Evolutionary conservation across 2,329 filamentous ascomycete genomes (phyloP).

Genomic region (Cytospora piceicola): DNA sequence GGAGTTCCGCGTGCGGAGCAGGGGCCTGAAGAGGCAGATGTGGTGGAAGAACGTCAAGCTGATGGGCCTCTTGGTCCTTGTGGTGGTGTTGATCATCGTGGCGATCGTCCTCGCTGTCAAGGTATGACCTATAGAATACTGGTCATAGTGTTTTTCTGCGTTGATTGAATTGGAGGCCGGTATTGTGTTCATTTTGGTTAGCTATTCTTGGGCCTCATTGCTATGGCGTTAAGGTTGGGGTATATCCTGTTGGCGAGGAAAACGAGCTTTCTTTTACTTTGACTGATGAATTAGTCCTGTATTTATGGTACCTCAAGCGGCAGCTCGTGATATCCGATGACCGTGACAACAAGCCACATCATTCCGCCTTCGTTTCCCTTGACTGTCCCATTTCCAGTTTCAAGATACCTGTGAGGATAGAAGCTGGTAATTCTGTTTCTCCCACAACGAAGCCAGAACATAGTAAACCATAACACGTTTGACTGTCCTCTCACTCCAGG

Average conservation of each 20-base stretch:
- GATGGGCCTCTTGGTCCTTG: conserved; percentile 77
- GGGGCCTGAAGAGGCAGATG: conserved; percentile 88
- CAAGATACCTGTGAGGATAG: background rate
- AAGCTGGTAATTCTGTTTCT: background rate
- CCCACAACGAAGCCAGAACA: background rate
- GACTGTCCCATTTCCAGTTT: background rate
- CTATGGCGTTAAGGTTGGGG: conserved; percentile 24
- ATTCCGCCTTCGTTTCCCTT: background rate
- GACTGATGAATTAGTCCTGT: conserved; percentile 15
- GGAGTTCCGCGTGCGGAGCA: conserved; percentile 87
- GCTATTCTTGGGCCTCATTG: background rate
- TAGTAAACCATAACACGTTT: background rate
- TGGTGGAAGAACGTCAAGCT: conserved; percentile 99
- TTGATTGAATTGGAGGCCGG: background rate
- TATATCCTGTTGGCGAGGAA: conserved; percentile 13
- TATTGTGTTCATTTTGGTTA: conserved; percentile 4
- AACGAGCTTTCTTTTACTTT: conserved; percentile 11
- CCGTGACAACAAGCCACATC: background rate
- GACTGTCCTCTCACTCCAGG: background rate
- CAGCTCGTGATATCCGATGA: background rate
- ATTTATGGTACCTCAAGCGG: background rate
- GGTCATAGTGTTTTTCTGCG: conserved; percentile 3
- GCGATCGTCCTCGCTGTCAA: conserved; percentile 60
- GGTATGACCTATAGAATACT: conserved; percentile 38
- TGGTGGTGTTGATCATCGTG: conserved; percentile 63